Percentiles rank a stretch among this genome's conserved stretches.
These are phyloP conservation scores for Ogataea methanolica DNA, from an alignment of 805 yeast species.

Conservation along the genomic window DNA sequence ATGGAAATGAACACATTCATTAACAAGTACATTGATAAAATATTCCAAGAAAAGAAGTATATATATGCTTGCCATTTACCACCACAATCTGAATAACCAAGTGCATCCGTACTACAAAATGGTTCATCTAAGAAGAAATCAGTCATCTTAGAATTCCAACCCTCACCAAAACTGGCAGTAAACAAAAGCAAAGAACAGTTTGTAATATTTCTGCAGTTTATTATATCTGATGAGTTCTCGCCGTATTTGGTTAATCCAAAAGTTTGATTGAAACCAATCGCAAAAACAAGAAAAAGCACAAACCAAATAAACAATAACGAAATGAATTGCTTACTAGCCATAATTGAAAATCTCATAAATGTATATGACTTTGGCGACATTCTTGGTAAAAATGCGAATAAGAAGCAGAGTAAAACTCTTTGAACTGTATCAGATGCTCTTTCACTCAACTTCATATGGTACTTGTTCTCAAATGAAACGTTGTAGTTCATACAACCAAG, in stretches of 20 bases:
- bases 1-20: slow-evolving; percentile 81
- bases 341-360: slow-evolving; percentile 62
- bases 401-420: slow-evolving; percentile 54
- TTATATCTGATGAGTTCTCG: slow-evolving; percentile 56
- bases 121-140: slow-evolving; percentile 65
- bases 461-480: slow-evolving; percentile 18
- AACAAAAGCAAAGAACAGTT: slow-evolving; percentile 70
- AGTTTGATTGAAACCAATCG: slow-evolving; percentile 82
- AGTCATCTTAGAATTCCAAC: slow-evolving; percentile 80
- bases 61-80: slow-evolving; percentile 46
- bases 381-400: slow-evolving; percentile 37
- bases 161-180: slow-evolving; percentile 84
- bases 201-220: slow-evolving; percentile 74
- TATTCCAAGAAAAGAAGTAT: slow-evolving; percentile 74
- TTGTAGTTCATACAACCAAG: slow-evolving; percentile 41
- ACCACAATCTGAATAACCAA: slow-evolving; percentile 69
- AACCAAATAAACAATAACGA: slow-evolving; percentile 79
- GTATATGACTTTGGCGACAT: slow-evolving; percentile 62
- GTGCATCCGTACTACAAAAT: slow-evolving; percentile 42
- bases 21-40: slow-evolving; percentile 83
- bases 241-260: slow-evolving; percentile 83
- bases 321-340: slow-evolving; percentile 67
- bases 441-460: neutral
- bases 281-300: slow-evolving; percentile 69
- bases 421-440: slow-evolving; percentile 40